Evolutionary conservation across 208 protist genomes (phyloP), one percentile per base, ranked within the genome.

Genomic region (Trypanosoma congolense): DNA sequence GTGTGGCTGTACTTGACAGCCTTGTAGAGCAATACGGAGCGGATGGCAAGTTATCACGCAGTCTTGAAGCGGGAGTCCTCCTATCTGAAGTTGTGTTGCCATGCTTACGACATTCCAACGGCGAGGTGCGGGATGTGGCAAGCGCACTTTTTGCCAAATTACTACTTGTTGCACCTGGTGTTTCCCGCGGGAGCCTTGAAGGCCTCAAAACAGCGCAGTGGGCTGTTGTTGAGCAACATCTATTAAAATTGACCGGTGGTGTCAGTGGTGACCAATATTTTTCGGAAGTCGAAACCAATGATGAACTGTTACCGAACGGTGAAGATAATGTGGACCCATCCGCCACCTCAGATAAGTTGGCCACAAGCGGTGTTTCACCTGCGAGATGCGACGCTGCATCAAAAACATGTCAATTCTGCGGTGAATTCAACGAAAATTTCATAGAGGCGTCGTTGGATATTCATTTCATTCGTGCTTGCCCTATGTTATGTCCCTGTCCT

Each of bases 401-500:
- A 16, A 61, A 58, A 49, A 87, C 80, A 21, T 96, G 90, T 59
- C 87, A 91, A 50, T 96, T 96, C 54, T 96, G 90, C 56, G 79
- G 75, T 16, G 70, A 83, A 69, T 88, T 73, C 56, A 75, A 92
- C 61, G 43, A 40, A 4, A 65, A 61, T 31, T 94, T 93, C 57
- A 79, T 65, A 12, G 84, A 88, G 40, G 67, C 80, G 25, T 76
- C 69, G 18, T 48, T 96, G 19, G 86, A 95, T 51, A 63, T 87
- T 45, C 90, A 96, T 73, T 94, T 90, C 47, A 71, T 92, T 33
- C 75, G 80, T 10, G 66, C 65, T 0, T 96, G 90, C 54, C 90
- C 90, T 38, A 95, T 96, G 90, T 77, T 96, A 16, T 93, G 84
- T 57, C 87, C 81, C 10, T 96, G 90, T 55, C 87, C 84, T 25